Evolutionary conservation across 768 basidiomycete genomes (phyloP).

Genomic region (Trichaptum fuscoviolaceum): DNA sequence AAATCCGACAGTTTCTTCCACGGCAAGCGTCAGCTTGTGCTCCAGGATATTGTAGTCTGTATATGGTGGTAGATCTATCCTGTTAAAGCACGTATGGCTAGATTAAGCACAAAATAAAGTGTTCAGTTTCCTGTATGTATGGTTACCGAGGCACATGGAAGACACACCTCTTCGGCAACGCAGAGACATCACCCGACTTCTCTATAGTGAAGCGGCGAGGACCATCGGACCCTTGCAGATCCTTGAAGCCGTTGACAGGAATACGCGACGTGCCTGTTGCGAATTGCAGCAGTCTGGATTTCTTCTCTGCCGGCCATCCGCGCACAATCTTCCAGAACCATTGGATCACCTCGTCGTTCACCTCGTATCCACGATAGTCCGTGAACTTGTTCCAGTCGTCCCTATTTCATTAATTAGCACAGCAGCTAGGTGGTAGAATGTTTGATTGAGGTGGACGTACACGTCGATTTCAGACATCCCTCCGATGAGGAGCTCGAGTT

Average conservation of each 20-base stretch:
- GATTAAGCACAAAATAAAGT: neutral
- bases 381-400: constrained; percentile 99
- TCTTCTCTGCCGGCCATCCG: constrained; percentile 97
- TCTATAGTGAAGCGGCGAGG: constrained; percentile 97
- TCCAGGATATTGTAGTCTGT: constrained; percentile 93
- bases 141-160: constrained; percentile 25
- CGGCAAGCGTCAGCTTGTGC: constrained; percentile 90
- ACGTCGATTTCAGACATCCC: constrained; percentile 99
- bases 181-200: constrained; percentile 94
- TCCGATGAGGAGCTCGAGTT: constrained; percentile 94
- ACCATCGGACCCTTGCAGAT: constrained; percentile 95
- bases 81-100: constrained; percentile 89
- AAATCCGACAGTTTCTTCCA: constrained; percentile 94
- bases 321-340: constrained; percentile 99
- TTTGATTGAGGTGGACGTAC: constrained; percentile 40
- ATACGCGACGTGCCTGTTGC: constrained; percentile 96
- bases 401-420: constrained; percentile 29
- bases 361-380: constrained; percentile 95
- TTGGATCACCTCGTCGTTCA: constrained; percentile 93
- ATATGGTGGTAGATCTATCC: constrained; percentile 96
- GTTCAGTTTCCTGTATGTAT: neutral
- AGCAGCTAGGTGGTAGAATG: neutral
- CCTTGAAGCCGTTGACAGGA: constrained; percentile 98
- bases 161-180: constrained; percentile 74
- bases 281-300: constrained; percentile 93